Evolutionary conservation across 1,139 yeast genomes (phyloP).

Genomic region (Taiozyma sp.): DNA sequence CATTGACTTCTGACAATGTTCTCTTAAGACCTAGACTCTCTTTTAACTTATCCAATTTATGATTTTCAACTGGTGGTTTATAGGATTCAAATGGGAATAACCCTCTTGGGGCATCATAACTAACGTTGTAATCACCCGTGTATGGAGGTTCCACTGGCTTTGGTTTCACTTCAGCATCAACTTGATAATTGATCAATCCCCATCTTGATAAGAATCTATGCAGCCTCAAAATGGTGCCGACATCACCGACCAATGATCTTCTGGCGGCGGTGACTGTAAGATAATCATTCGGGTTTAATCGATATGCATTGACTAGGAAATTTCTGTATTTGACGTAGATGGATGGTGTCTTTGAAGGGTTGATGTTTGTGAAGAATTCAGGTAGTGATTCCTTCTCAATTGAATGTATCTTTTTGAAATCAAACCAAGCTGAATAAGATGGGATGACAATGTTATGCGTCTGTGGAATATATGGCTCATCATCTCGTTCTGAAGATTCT

Average conservation of each 20-base stretch:
- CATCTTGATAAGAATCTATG: conserved; percentile 89
- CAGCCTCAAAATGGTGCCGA: conserved; percentile 85
- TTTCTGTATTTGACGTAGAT: conserved; percentile 86
- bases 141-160: conserved; percentile 67
- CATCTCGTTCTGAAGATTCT: conserved; percentile 6
- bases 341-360: conserved; percentile 82
- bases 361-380: conserved; percentile 77
- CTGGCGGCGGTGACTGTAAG: conserved; percentile 92
- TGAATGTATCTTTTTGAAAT: conserved; percentile 60
- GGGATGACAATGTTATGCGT: conserved; percentile 91
- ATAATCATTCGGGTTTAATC: conserved; percentile 90
- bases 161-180: conserved; percentile 63
- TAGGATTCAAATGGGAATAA: conserved; percentile 88
- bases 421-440: conserved; percentile 90
- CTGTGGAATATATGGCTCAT: conserved; percentile 42
- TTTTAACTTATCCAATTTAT: conserved; percentile 55
- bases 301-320: conserved; percentile 88
- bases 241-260: conserved; percentile 94
- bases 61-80: conserved; percentile 47
- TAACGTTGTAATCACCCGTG: conserved; percentile 64
- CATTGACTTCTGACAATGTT: background rate
- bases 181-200: conserved; percentile 97
- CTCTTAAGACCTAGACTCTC: conserved; percentile 35
- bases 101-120: conserved; percentile 91
- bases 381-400: conserved; percentile 76